Conservation (phyloP, 495 filamentous ascomycete genomes). For the Hypoxylon cercidicola region DNA sequence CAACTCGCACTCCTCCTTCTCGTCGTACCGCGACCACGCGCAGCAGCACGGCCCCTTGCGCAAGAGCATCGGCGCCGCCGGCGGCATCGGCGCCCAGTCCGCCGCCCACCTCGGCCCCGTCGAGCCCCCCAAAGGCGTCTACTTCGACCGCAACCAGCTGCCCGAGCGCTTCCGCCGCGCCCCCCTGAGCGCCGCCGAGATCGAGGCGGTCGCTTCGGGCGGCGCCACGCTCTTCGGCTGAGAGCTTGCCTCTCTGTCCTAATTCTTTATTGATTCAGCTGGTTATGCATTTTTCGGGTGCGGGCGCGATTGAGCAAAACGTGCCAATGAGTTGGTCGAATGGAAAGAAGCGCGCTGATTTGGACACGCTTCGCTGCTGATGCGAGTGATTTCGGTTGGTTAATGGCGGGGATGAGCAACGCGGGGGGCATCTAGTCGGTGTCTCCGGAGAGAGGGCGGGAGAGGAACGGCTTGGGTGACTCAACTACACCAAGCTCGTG, state of each 20-base stretch:
- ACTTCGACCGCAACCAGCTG: conserved; percentile 89
- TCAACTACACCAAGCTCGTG: conserved; percentile 22
- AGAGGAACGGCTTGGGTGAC: conserved; percentile 10
- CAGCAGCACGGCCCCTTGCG: conserved; percentile 92
- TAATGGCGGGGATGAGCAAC: not conserved
- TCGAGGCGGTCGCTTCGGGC: conserved; percentile 93
- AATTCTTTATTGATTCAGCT: not conserved
- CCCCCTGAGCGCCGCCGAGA: conserved; percentile 80
- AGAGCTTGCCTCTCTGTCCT: conserved; percentile 5
- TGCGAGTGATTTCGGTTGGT: conserved; percentile 19
- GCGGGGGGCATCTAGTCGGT: not conserved
- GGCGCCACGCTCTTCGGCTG: conserved; percentile 69
- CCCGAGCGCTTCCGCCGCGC: conserved; percentile 82
- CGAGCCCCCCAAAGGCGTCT: conserved; percentile 74
- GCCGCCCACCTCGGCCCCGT: conserved; percentile 78
- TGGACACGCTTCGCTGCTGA: not conserved
- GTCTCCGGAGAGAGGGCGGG: not conserved
- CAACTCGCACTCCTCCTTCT: conserved; percentile 79
- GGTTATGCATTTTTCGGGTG: not conserved
- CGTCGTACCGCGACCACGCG: conserved; percentile 88
- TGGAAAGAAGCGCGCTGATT: not conserved
- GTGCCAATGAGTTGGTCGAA: conserved; percentile 5
- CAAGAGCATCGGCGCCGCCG: conserved; percentile 60
- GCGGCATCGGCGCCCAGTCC: conserved; percentile 70
- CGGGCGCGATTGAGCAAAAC: not conserved